Evolutionary conservation across 371 early-diverging fungal species (phyloP).

Genomic region (Basidiobolus meristosporus): DNA sequence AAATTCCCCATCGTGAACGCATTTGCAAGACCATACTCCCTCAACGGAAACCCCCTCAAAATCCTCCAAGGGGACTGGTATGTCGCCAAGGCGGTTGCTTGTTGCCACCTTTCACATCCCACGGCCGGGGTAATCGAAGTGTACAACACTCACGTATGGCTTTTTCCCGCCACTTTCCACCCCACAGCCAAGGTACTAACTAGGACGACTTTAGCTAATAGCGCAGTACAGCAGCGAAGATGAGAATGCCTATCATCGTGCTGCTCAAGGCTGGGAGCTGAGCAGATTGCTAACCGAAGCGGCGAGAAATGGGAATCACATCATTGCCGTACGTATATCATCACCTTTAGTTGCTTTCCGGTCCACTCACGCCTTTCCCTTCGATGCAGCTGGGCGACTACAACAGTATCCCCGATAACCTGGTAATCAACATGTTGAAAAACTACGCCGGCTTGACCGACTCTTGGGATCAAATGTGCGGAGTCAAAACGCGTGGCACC

Average conservation of each 20-base stretch:
- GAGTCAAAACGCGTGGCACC: slow-evolving; percentile 5
- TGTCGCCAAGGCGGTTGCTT: slow-evolving; percentile 33
- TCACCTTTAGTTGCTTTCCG: too few relatives aligned
- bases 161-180: neutral
- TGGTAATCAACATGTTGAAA: slow-evolving; percentile 17
- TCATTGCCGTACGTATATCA: slow-evolving; percentile 18
- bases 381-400: slow-evolving; percentile 39
- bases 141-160: slow-evolving; percentile 39
- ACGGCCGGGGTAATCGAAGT: slow-evolving; percentile 26
- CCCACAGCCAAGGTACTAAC: neutral
- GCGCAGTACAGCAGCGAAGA: slow-evolving; percentile 26
- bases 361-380: too few relatives aligned
- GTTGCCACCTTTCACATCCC: slow-evolving; percentile 26
- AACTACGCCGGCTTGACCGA: slow-evolving; percentile 26
- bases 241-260: slow-evolving; percentile 23
- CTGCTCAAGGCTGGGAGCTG: slow-evolving; percentile 37
- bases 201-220: slow-evolving; percentile 19
- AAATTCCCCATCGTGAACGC: slow-evolving; percentile 18
- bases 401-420: slow-evolving; percentile 27
- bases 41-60: slow-evolving; percentile 29
- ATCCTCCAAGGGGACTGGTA: slow-evolving; percentile 37
- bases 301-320: slow-evolving; percentile 21
- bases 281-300: slow-evolving; percentile 17
- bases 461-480: slow-evolving; percentile 22
- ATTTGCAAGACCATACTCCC: slow-evolving; percentile 18